A percentile compares a stretch with the other conserved stretches of the same genome.
Evolutionary conservation across 352 stramenopile genomes (phyloP).

Genomic region (Globisporangium polare): DNA sequence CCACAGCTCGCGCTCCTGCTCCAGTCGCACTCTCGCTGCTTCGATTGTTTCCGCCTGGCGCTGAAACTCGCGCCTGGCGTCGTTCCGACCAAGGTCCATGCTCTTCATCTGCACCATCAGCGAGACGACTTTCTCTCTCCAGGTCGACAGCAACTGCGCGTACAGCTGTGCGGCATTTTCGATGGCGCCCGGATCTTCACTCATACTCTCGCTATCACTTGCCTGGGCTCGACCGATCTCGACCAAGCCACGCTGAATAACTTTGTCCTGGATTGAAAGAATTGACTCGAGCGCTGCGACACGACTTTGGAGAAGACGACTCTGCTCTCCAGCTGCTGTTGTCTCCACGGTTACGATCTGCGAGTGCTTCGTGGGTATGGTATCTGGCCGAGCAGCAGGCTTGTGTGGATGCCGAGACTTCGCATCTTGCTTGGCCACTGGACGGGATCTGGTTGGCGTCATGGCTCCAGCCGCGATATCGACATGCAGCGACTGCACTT

Average conservation of each 20-base stretch:
- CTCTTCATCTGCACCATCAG: conserved; percentile 56
- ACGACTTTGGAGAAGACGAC: conserved; percentile 35
- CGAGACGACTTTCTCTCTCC: conserved; percentile 54
- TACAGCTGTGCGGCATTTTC: conserved; percentile 26
- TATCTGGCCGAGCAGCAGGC: background rate
- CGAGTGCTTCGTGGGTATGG: background rate
- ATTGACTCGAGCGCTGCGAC: conserved; percentile 53
- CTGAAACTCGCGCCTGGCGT: conserved; percentile 10
- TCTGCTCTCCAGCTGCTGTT: conserved; percentile 1
- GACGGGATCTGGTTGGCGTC: conserved; percentile 2
- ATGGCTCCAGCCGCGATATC: conserved; percentile 7
- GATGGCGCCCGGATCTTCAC: conserved; percentile 5
- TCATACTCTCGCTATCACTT: conserved; percentile 9
- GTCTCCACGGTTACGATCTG: background rate
- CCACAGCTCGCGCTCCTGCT: conserved; percentile 41
- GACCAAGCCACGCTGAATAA: conserved; percentile 31
- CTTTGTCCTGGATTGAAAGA: conserved; percentile 53
- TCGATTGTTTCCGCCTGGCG: conserved; percentile 12
- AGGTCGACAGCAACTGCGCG: conserved; percentile 31
- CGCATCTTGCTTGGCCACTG: no score
- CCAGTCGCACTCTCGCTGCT: conserved; percentile 15
- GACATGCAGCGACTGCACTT: background rate
- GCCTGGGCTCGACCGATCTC: conserved; percentile 18
- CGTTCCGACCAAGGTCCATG: conserved; percentile 23
- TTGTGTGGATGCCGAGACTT: no score